phyloP scores from a whole-genome alignment of 805 yeast species.

The Martiniozyma abietophila region DNA sequence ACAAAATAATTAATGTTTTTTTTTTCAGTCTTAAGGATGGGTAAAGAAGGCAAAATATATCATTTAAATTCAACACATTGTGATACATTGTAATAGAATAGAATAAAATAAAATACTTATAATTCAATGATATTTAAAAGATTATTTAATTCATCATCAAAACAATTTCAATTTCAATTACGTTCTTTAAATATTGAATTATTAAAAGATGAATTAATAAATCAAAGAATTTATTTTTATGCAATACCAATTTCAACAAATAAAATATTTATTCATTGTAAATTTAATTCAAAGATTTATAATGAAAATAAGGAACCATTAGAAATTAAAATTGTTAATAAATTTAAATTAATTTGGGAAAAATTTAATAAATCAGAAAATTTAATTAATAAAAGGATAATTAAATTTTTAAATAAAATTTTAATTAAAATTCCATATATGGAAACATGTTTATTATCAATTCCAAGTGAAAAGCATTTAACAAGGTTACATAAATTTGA shows the following conservation, averaged over 20 bases:
- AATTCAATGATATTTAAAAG: no score
- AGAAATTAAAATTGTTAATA: constrained; percentile 33
- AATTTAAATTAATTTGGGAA: constrained; percentile 55
- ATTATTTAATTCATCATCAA: no score
- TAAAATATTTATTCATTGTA: constrained; percentile 59
- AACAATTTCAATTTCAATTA: no score
- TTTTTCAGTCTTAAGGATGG: no score
- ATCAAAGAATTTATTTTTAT: constrained; percentile 41
- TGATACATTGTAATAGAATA: no score
- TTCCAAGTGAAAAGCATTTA: constrained; percentile 62
- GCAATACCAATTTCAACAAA: constrained; percentile 63
- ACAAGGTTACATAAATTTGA: constrained; percentile 31
- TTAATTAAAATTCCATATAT: constrained; percentile 67
- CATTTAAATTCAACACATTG: no score
- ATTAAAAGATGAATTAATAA: background rate
- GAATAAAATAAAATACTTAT: no score
- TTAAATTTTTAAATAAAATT: constrained; percentile 39
- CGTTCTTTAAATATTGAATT: background rate
- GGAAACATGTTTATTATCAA: constrained; percentile 63
- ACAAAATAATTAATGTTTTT: no score
- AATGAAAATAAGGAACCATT: constrained; percentile 25
- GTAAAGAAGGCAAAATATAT: no score
- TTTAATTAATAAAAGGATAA: constrained; percentile 50
- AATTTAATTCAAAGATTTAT: constrained; percentile 35
- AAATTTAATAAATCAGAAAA: constrained; percentile 47